Evolutionary conservation across 116 monocot genomes (phyloP), one percentile per base, ranked within the genome.

Genomic region (Trichopus zeylanicus): DNA sequence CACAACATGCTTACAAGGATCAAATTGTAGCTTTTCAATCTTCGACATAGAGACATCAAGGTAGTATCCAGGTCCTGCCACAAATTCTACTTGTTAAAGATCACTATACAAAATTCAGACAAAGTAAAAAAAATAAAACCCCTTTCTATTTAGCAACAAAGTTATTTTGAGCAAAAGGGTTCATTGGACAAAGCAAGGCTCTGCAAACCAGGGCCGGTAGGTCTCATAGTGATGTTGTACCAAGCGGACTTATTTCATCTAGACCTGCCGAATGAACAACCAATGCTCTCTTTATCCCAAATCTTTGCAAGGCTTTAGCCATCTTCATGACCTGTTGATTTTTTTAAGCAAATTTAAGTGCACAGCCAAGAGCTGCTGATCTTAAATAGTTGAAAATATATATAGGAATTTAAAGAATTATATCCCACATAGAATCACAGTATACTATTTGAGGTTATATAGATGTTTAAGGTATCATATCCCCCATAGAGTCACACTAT

Each of bases 191-290:
- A 56, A 56, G 11, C 27, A 28, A 30, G 29, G 1, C 27, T 12
- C 7, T 6, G 13, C 31, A 26, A 35, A 24, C 9, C 13, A 26
- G 52, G 16, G 11, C 20, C 18, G 5, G 27, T 28, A 2, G 55
- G 1, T 28, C 46, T 30, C 2, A 51, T 51, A 56, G 48, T 10
- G 9, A 18, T n/a, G 22, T 38, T 48, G 59, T 82, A 98, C 97
- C 97, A 69, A 98, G 87, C 53, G 97, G 97, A 67, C 97, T 98
- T 49, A 98, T 91, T 82, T 98, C 97, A 80, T 98, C 97, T 57
- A 91, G 68, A 33, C 97, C 97, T 57, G 81, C 61, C 35, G 97
- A 91, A 81, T 98, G 97, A 56, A 98, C 91, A 7, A 98, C 84
- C 39, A 98, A 67, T 59, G 91, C 88, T 69, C 97, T 84, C 73